Percentiles rank a stretch among this genome's conserved stretches.
Evolutionary conservation across 306 rosid species (phyloP).

Genomic region (Fragaria nilgerrensis): DNA sequence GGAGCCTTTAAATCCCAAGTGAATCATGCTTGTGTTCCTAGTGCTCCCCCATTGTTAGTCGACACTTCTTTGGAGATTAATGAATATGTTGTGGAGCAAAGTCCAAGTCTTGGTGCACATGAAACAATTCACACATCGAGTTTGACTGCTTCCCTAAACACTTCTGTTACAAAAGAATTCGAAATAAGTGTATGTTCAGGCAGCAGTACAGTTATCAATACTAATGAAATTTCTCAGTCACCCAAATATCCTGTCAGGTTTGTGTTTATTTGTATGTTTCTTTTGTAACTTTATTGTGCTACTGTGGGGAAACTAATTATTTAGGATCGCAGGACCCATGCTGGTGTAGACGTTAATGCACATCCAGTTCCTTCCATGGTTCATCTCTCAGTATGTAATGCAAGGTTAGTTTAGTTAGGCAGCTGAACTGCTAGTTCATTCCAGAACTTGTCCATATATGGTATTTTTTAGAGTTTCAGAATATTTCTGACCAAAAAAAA

Average conservation of each 20-base stretch:
- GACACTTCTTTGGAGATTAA: slow-evolving; percentile 2
- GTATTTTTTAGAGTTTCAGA: too few species aligned
- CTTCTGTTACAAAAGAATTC: slow-evolving; percentile 5
- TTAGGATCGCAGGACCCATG: slow-evolving; percentile 18
- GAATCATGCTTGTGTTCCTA: slow-evolving; percentile 7
- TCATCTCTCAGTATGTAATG: slow-evolving; percentile 24
- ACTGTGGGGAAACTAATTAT: not conserved
- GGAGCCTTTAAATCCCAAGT: not conserved
- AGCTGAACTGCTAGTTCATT: not conserved
- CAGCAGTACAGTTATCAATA: not conserved
- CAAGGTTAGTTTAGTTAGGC: slow-evolving; percentile 25
- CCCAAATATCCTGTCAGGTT: slow-evolving; percentile 14
- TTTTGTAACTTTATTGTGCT: not conserved
- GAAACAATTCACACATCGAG: not conserved
- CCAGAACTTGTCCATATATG: not conserved
- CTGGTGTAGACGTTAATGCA: slow-evolving; percentile 16
- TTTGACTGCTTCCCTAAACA: not conserved
- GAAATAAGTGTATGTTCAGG: not conserved
- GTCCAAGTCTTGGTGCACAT: not conserved
- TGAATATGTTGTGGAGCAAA: not conserved
- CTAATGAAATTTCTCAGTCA: slow-evolving; percentile 6
- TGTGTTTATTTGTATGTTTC: slow-evolving; percentile 7
- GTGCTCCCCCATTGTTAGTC: slow-evolving; percentile 25
- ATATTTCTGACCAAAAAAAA: too few species aligned
- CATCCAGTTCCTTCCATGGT: not conserved